A percentile compares a stretch with the other conserved stretches of the same genome.
These are phyloP conservation scores for Acanthamoeba sp. DNA, from an alignment of 208 protist species.

Conservation along the genomic window DNA sequence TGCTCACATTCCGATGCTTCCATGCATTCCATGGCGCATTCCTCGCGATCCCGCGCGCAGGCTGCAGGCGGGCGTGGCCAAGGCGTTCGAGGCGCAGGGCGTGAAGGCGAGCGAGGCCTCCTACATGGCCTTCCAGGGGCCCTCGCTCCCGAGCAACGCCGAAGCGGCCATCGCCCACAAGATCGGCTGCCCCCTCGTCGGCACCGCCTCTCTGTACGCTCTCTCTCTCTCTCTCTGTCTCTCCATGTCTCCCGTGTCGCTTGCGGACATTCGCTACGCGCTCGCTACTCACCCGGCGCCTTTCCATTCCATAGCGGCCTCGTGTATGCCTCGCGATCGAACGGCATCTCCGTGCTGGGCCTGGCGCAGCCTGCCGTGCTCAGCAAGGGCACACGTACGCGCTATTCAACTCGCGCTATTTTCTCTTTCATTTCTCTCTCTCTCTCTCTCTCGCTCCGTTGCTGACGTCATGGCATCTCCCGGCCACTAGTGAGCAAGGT, in stretches of 20 bases:
- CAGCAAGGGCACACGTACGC: background rate
- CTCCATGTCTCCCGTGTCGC: no score
- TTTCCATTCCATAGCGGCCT: background rate
- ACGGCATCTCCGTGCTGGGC: background rate
- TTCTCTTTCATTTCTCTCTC: no score
- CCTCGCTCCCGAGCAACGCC: conserved; percentile 35
- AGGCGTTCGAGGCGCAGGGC: background rate
- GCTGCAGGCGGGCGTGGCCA: background rate
- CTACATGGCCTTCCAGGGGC: conserved; percentile 72
- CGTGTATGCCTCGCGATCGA: conserved; percentile 1
- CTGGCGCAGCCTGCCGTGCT: background rate
- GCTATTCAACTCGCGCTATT: no score
- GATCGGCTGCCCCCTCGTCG: conserved; percentile 47
- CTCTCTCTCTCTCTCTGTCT: background rate
- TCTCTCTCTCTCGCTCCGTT: background rate
- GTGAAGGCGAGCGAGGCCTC: background rate
- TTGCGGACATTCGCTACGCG: no score
- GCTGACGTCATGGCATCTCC: background rate
- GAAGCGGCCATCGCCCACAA: conserved; percentile 47
- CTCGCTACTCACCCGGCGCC: no score
- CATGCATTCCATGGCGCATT: background rate
- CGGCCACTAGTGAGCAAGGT: conserved; percentile 14
- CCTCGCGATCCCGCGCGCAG: no score
- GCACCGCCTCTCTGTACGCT: conserved; percentile 37
- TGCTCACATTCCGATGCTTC: background rate